Evolutionary conservation across 2,329 filamentous ascomycete genomes (phyloP), one percentile per base, ranked within the genome.

Genomic region (Hypoxylon sp.): DNA sequence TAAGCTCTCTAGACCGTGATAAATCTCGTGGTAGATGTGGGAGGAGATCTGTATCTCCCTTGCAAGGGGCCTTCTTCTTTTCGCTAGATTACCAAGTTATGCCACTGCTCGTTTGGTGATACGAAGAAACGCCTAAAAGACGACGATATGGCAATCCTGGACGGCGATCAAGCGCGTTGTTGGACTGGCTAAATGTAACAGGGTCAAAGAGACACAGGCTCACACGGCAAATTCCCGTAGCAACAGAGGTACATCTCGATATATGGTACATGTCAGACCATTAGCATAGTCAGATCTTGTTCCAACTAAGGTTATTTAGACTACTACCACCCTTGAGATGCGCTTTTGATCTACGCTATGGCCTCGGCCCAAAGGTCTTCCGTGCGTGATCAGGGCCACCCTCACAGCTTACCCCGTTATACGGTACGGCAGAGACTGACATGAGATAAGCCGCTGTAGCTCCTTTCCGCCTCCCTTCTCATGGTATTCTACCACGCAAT

Each of bases 101-200:
- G 15, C 37, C 19, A 37, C 35, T 42, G 24, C 44, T 59, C 42
- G 44, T 61, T 62, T 55, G 44, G 29, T 62, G 32, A 58, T 35
- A 57, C 51, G 27, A 53, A 42, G 51, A 66, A 67, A 61, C 52
- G 56, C 54, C 17, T 42, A 27, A 37, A 50, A 65, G 52, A 57
- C 53, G 39, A 27, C 24, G 44, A 11, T 35, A 62, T 54, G 32
- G 35, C 19, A 27, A 71, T 58, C 73, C 74, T 62, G n/a, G 72
- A 54, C 39, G 74, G 42, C 59, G 73, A 76, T 76, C 73, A 76
- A 70, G 72, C 74, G 64, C 60, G 39, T 65, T 55, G 44, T 59
- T 62, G 35, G 48, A 48, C 58, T 61, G 63, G 54, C 53, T 62
- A 55, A 42, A 70, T 63, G 70, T 74, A 71, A 61, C 67, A 50